Conservation (phyloP, 2,329 filamentous ascomycete genomes). For the Grosmannia penicillata region DNA sequence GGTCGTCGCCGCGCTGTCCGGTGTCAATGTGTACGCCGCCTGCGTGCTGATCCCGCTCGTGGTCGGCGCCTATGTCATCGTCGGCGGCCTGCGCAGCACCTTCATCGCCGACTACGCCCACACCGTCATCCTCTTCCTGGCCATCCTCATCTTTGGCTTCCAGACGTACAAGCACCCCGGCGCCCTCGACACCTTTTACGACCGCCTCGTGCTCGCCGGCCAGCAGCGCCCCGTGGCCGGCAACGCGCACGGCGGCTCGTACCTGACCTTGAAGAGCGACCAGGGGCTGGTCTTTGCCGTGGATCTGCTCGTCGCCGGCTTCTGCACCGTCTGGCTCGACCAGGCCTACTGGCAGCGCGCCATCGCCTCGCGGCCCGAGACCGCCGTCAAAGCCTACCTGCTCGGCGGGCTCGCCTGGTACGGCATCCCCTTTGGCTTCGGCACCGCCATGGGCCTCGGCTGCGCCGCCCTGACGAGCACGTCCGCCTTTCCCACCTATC, state of each 20-base stretch:
- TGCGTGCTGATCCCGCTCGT: constrained; percentile 24
- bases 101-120: constrained; percentile 27
- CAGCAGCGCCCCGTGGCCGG: constrained; percentile 17
- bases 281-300: constrained; percentile 22
- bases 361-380: constrained; percentile 24
- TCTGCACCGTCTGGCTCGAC: constrained; percentile 23
- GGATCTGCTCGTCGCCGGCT: constrained; percentile 21
- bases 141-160: constrained; percentile 24
- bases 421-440: constrained; percentile 21
- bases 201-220: constrained; percentile 19
- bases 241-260: constrained; percentile 19
- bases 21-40: constrained; percentile 25
- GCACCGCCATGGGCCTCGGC: constrained; percentile 20
- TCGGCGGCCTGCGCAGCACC: constrained; percentile 22
- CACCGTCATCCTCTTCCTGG: constrained; percentile 23
- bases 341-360: constrained; percentile 30
- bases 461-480: constrained; percentile 17
- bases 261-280: constrained; percentile 21
- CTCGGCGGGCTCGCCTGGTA: constrained; percentile 25
- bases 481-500: constrained; percentile 16
- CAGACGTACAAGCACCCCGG: constrained; percentile 17
- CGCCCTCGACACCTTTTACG: constrained; percentile 19
- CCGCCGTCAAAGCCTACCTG: constrained; percentile 24
- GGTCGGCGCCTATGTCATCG: constrained; percentile 23
- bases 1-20: constrained; percentile 23